Evolutionary conservation across 2,329 filamentous ascomycete species (phyloP), one percentile per base, ranked within the genome.

Genomic region (Fusarium penzigii): DNA sequence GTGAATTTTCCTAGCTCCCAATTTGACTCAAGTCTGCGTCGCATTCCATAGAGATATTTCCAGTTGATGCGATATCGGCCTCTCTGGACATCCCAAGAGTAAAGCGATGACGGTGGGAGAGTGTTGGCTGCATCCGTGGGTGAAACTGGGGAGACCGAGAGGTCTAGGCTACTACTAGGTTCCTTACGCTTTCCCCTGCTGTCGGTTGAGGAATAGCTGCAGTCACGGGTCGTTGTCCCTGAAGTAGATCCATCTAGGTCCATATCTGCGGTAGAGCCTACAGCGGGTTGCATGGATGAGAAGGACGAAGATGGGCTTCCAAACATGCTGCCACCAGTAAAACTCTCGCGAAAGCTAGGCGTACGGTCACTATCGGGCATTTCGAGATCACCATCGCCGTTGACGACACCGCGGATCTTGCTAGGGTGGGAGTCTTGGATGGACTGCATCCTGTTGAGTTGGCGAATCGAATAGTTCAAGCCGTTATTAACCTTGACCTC

Each of bases 21-120:
- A 68, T 99, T 97, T 8, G 87, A 85, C 72, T 99, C 94, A 13
- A 99, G 76, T 17, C 86, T 82, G 50, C 87, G 83, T 54, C 94
- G 87, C 77, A 96, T 90, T 59, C 90, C 90, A 74, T 96, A 99
- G 1, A 99, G 78, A 68, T 94, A 90, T 48, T 92, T 89, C 92
- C 93, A 99, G 70, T 95, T 96, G 44, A 97, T 76, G 63, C 84
- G 88, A 52, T 86, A 80, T 42, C 71, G 70, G 66, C 67, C 78
- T 65, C 65, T 77, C 56, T 62, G 70, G 16, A 66, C 65, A 59
- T 79, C 82, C 75, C 77, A 85, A 54, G 67, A 71, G 75, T 76
- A 85, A 38, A 79, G 72, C 8, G 73, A 72, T 1, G 80, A 78
- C 20, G 72, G 76, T 3, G 75, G 65, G 38, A 78, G 56, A 17